Conservation (phyloP, 2,329 filamentous ascomycete species). For the Penicillium hesseltinei region DNA sequence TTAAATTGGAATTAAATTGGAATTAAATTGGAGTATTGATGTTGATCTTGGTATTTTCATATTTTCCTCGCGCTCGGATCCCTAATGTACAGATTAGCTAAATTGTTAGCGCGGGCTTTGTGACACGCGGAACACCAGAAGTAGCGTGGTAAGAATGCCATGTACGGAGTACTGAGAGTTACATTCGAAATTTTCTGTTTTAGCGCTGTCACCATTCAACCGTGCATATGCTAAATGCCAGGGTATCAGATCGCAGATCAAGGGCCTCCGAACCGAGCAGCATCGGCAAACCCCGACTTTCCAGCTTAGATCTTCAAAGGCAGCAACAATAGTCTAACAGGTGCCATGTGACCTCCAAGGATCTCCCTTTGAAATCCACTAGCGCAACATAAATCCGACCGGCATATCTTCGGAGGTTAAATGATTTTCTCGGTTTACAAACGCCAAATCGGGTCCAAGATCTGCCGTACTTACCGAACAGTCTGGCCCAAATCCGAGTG, state of each 20-base stretch:
- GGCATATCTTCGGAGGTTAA: neutral
- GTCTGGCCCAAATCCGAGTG: conserved; percentile 15
- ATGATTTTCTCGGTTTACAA: conserved; percentile 7
- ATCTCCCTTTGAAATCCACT: neutral
- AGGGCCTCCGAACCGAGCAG: neutral
- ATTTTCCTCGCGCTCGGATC: neutral
- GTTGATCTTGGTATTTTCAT: neutral
- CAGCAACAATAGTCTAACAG: neutral
- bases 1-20: neutral
- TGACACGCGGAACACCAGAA: neutral
- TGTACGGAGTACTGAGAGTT: neutral
- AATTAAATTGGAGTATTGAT: neutral
- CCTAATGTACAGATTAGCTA: neutral
- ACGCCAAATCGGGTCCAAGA: conserved; percentile 16
- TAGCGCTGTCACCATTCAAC: conserved; percentile 2
- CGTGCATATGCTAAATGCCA: conserved; percentile 6
- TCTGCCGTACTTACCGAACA: conserved; percentile 18
- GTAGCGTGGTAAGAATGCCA: neutral
- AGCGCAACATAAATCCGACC: conserved; percentile 2
- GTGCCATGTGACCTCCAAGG: conserved; percentile 1
- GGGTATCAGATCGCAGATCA: conserved; percentile 5
- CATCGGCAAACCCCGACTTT: conserved; percentile 1
- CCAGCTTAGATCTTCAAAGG: neutral
- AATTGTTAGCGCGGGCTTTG: neutral
- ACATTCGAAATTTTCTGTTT: neutral